Evolutionary conservation across 495 filamentous ascomycete species (phyloP).

Genomic region (Aspergillus heteromorphus): DNA sequence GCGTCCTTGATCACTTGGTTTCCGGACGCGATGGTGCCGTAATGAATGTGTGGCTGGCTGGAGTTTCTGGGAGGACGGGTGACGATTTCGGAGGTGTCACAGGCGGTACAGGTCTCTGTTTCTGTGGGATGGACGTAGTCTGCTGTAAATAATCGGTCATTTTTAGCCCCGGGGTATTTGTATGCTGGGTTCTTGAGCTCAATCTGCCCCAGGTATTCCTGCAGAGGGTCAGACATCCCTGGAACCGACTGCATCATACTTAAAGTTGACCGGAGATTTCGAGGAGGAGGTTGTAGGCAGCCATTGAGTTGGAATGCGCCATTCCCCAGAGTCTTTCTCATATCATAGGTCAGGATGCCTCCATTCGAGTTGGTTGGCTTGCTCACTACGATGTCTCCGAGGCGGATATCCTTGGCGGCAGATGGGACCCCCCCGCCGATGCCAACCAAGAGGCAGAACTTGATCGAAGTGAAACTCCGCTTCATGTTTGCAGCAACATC

Average conservation of each 20-base stretch:
- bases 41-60: slow-evolving; percentile 14
- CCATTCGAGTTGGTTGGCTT: slow-evolving; percentile 8
- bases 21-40: slow-evolving; percentile 25
- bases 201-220: not conserved
- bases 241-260: not conserved
- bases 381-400: slow-evolving; percentile 36
- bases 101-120: not conserved
- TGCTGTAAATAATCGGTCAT: slow-evolving; percentile 17
- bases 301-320: slow-evolving; percentile 27
- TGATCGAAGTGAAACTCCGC: slow-evolving; percentile 18
- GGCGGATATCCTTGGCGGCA: slow-evolving; percentile 21
- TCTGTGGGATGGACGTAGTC: slow-evolving; percentile 17
- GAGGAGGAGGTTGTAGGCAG: slow-evolving; percentile 29
- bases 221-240: too few relatives aligned
- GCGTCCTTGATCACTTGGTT: slow-evolving; percentile 20
- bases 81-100: not conserved
- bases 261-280: slow-evolving; percentile 21
- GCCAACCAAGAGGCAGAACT: slow-evolving; percentile 27
- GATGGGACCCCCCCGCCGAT: slow-evolving; percentile 31
- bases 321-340: slow-evolving; percentile 24
- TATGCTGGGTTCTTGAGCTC: slow-evolving; percentile 16
- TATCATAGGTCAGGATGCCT: slow-evolving; percentile 32
- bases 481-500: slow-evolving; percentile 17
- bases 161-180: not conserved
- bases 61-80: not conserved